Evolutionary conservation across 2,329 filamentous ascomycete genomes (phyloP).

Genomic region (Talaromyces sp.): DNA sequence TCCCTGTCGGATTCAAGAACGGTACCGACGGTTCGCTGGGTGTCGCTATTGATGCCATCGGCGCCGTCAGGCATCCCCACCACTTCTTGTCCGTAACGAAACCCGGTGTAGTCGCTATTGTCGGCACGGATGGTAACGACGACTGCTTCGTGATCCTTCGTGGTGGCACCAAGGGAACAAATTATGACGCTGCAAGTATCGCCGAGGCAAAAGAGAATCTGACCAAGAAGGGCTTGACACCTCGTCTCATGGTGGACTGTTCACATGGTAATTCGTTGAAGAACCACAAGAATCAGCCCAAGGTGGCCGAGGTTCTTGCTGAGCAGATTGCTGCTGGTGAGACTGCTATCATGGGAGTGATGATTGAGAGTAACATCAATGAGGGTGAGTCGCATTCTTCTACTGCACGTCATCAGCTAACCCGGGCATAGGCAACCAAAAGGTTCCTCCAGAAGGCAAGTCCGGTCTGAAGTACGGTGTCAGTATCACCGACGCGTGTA

Average conservation of each 20-base stretch:
- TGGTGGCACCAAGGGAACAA: conserved; percentile 88
- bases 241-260: conserved; percentile 95
- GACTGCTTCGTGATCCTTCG: conserved; percentile 96
- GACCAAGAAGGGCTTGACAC: conserved; percentile 66
- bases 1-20: conserved; percentile 99
- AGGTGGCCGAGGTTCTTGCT: conserved; percentile 77
- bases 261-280: conserved; percentile 95
- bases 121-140: conserved; percentile 89
- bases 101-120: conserved; percentile 90
- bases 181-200: conserved; percentile 85
- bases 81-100: conserved; percentile 98
- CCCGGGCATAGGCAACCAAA: conserved; percentile 65
- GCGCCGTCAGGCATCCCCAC: conserved; percentile 84
- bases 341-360: conserved; percentile 87
- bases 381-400: conserved; percentile 61
- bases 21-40: conserved; percentile 87
- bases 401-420: background rate
- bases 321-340: conserved; percentile 84
- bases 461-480: conserved; percentile 85
- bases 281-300: conserved; percentile 95
- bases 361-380: conserved; percentile 98
- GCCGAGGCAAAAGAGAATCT: conserved; percentile 77
- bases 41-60: conserved; percentile 93
- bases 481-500: conserved; percentile 96
- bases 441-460: conserved; percentile 83